Conservation (phyloP, 208 protist genomes). For the Crithidia thermophila region DNA sequence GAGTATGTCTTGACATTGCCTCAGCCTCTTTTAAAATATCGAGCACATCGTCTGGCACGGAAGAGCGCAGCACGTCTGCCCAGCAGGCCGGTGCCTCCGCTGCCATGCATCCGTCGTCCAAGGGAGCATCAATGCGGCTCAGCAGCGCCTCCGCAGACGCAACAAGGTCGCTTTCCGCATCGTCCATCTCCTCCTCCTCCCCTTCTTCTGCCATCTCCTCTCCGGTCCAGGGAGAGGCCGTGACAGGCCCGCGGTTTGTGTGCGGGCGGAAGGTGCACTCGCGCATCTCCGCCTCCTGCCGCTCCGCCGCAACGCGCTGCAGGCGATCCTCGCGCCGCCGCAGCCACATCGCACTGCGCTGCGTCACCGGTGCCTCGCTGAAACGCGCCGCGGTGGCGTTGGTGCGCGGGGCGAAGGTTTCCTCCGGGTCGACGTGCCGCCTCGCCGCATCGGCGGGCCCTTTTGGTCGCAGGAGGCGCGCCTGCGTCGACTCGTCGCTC, state of each 20-base stretch:
- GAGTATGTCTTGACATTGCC: slow-evolving; percentile 2
- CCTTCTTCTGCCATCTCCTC: too few species aligned
- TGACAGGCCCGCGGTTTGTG: slow-evolving; percentile 12
- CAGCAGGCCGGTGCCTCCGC: neutral
- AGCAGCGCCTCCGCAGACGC: slow-evolving; percentile 23
- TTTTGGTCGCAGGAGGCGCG: slow-evolving; percentile 35
- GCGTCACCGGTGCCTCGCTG: neutral
- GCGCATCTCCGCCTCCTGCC: slow-evolving; percentile 17
- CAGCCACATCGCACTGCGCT: slow-evolving; percentile 29
- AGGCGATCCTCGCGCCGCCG: slow-evolving; percentile 24
- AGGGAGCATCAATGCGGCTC: slow-evolving; percentile 2
- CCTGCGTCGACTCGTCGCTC: slow-evolving; percentile 36
- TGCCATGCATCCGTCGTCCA: neutral
- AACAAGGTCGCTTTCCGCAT: neutral
- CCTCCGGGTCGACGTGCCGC: slow-evolving; percentile 14
- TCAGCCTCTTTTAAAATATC: slow-evolving; percentile 20
- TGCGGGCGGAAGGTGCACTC: slow-evolving; percentile 50
- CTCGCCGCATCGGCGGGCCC: neutral
- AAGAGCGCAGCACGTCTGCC: slow-evolving; percentile 1
- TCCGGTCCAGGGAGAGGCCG: slow-evolving; percentile 2
- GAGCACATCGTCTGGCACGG: slow-evolving; percentile 12
- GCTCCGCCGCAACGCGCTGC: slow-evolving; percentile 18
- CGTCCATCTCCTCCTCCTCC: neutral
- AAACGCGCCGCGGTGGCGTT: slow-evolving; percentile 4
- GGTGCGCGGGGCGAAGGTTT: slow-evolving; percentile 30